Conservation (phyloP, 2,329 filamentous ascomycete species). For the Pseudogymnoascus sp. region DNA sequence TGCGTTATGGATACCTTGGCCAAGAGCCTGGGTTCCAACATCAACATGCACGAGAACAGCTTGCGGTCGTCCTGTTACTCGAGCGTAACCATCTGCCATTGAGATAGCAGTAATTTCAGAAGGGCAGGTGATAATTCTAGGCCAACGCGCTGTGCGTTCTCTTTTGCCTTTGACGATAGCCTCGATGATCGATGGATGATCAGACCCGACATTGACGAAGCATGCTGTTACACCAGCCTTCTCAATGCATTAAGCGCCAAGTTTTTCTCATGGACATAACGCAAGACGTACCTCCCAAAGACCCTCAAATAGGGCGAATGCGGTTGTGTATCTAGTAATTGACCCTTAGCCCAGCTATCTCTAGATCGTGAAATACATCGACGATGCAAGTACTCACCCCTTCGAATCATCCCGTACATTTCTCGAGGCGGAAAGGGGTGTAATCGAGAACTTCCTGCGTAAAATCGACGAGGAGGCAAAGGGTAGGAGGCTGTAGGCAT, state of each 20-base stretch:
- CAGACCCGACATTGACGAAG: conserved; percentile 60
- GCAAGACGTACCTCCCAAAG: not conserved
- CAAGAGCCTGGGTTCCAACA: conserved; percentile 71
- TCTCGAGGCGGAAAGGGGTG: not conserved
- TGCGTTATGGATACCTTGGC: conserved; percentile 71
- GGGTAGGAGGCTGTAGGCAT: not conserved
- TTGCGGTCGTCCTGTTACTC: conserved; percentile 63
- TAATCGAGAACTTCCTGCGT: not conserved
- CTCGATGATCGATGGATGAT: conserved; percentile 70
- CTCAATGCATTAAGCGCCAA: conserved; percentile 19
- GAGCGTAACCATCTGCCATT: conserved; percentile 74
- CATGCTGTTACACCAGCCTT: conserved; percentile 30
- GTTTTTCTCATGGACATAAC: not conserved
- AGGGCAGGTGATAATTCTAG: conserved; percentile 68
- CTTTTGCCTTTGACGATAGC: conserved; percentile 70
- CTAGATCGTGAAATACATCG: not conserved
- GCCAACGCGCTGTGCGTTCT: conserved; percentile 56
- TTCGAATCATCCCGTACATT: not conserved
- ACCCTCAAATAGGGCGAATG: not conserved
- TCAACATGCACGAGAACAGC: conserved; percentile 75
- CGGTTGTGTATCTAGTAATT: not conserved
- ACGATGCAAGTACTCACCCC: not conserved
- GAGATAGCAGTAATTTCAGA: conserved; percentile 83
- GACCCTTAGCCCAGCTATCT: not conserved
- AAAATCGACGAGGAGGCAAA: not conserved